These are phyloP conservation scores for Westerdykella sp. DNA, from an alignment of 2,329 filamentous ascomycete genomes.

Conservation along the genomic window DNA sequence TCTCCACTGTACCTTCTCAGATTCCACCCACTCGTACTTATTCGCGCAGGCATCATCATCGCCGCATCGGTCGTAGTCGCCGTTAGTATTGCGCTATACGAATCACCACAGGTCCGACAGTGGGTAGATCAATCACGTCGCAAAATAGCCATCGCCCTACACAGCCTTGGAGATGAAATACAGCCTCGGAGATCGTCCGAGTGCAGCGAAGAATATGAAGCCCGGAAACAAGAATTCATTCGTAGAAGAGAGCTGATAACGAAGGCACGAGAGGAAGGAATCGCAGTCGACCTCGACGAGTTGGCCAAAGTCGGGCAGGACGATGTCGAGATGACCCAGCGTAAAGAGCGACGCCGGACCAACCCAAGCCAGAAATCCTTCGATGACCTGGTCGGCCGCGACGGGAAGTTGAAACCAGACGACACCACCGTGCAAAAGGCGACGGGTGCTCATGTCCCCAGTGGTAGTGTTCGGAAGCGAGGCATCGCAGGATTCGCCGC, in stretches of 20 bases:
- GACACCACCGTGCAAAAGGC: slow-evolving; percentile 14
- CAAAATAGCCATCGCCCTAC: slow-evolving; percentile 54
- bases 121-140: slow-evolving; percentile 58
- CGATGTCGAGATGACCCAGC: slow-evolving; percentile 17
- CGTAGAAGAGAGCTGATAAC: slow-evolving; percentile 32
- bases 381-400: slow-evolving; percentile 37
- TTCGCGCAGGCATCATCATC: slow-evolving; percentile 53
- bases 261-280: slow-evolving; percentile 34
- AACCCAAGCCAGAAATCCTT: slow-evolving; percentile 25
- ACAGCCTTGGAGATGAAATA: slow-evolving; percentile 56
- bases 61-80: slow-evolving; percentile 56
- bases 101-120: slow-evolving; percentile 57
- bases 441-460: slow-evolving; percentile 15
- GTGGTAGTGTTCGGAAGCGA: slow-evolving; percentile 20
- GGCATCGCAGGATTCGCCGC: slow-evolving; percentile 34
- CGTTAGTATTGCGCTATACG: slow-evolving; percentile 57
- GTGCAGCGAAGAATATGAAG: slow-evolving; percentile 28
- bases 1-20: slow-evolving; percentile 1
- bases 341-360: slow-evolving; percentile 11
- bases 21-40: slow-evolving; percentile 7
- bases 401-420: slow-evolving; percentile 34
- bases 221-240: slow-evolving; percentile 30
- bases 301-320: slow-evolving; percentile 30
- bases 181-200: slow-evolving; percentile 38
- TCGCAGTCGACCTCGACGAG: slow-evolving; percentile 39